These are phyloP conservation scores for Diversispora eburnea DNA, from an alignment of 192 early-diverging fungal species.

Conservation along the genomic window DNA sequence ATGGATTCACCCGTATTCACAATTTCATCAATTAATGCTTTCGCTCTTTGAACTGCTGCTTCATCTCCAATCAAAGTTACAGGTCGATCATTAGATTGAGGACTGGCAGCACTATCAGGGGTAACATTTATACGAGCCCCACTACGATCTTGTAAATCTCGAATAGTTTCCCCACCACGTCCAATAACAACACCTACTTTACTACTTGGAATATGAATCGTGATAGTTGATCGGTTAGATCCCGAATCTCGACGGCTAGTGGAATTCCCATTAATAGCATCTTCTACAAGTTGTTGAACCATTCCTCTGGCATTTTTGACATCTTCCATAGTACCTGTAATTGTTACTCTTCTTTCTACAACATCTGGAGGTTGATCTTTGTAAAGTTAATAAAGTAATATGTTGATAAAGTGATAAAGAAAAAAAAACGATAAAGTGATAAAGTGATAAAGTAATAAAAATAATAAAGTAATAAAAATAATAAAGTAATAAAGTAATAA, in stretches of 20 bases:
- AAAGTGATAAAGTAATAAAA: too few species aligned
- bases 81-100: constrained; percentile 45
- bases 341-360: constrained; percentile 47
- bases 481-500: too few species aligned
- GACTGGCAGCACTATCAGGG: constrained; percentile 46
- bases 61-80: constrained; percentile 71
- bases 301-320: constrained; percentile 49
- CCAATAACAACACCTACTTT: constrained; percentile 86
- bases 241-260: constrained; percentile 31
- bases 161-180: constrained; percentile 72
- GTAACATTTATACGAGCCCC: constrained; percentile 70
- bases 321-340: constrained; percentile 46
- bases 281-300: constrained; percentile 47
- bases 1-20: constrained; percentile 42
- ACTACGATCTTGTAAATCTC: constrained; percentile 62
- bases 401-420: background rate
- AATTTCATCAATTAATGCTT: constrained; percentile 72
- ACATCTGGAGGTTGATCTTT: constrained; percentile 44
- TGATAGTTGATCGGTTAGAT: constrained; percentile 36
- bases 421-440: background rate
- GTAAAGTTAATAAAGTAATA: background rate
- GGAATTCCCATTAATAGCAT: constrained; percentile 23
- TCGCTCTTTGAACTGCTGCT: constrained; percentile 63
- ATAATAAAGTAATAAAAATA: too few species aligned
- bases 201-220: constrained; percentile 57